Percentiles rank a stretch among this genome's conserved stretches.
phyloP scores from a whole-genome alignment of 306 rosid genomes.

The Psophocarpus tetragonolobus region DNA sequence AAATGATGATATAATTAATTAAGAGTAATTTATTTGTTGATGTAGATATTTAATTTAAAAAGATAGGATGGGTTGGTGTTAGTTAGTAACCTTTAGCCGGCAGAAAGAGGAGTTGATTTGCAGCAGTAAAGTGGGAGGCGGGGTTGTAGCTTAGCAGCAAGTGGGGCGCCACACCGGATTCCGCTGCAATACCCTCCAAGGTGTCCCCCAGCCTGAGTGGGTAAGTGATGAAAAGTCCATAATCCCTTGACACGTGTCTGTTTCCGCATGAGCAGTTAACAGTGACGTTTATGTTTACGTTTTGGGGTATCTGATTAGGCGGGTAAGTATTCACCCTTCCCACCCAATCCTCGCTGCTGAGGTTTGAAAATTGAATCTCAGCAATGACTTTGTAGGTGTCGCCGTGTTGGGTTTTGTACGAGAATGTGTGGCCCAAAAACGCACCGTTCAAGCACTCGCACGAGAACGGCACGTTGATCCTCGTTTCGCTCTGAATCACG shows the following conservation, averaged over 20 bases:
- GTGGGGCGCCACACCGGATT: conserved; percentile 39
- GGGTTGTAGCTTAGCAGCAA: conserved; percentile 53
- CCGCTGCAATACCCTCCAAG: conserved; percentile 39
- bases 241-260: conserved; percentile 49
- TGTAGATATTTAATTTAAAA: no score
- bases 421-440: conserved; percentile 62
- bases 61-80: no score
- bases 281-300: conserved; percentile 47
- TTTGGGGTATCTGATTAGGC: background rate
- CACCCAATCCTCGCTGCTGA: conserved; percentile 53
- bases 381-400: conserved; percentile 45
- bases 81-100: conserved; percentile 71
- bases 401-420: conserved; percentile 31
- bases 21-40: no score
- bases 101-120: conserved; percentile 52
- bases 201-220: conserved; percentile 41
- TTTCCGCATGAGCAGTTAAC: conserved; percentile 74
- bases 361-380: conserved; percentile 37
- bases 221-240: conserved; percentile 56
- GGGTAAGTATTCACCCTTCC: conserved; percentile 38
- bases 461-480: conserved; percentile 59
- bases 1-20: no score
- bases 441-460: conserved; percentile 57
- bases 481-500: background rate
- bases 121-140: conserved; percentile 40